phyloP scores from a whole-genome alignment of 768 basidiomycete species.

The Suillus weaverae region DNA sequence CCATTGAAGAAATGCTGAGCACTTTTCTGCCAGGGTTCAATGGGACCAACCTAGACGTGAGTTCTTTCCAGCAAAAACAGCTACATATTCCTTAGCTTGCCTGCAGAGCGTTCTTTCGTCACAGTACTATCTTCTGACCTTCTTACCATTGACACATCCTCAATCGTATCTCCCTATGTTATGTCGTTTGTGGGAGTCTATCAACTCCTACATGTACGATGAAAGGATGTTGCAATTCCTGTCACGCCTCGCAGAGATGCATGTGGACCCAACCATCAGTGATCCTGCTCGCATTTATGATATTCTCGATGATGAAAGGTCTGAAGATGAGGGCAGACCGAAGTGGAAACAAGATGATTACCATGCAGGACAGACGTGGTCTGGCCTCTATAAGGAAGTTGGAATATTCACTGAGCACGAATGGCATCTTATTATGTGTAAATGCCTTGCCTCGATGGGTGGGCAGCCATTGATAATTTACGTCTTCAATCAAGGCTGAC shows the following conservation, averaged over 20 bases:
- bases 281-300: constrained; percentile 67
- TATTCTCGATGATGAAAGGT: constrained; percentile 62
- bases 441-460: constrained; percentile 84
- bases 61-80: constrained; percentile 26
- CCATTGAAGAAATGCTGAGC: constrained; percentile 85
- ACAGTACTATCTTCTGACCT: constrained; percentile 84
- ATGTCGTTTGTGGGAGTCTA: constrained; percentile 83
- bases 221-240: constrained; percentile 88
- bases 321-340: constrained; percentile 61
- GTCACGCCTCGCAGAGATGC: constrained; percentile 73
- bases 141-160: constrained; percentile 82
- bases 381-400: constrained; percentile 49
- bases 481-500: background rate
- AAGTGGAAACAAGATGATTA: constrained; percentile 49
- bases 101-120: constrained; percentile 74
- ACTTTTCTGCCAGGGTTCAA: constrained; percentile 80
- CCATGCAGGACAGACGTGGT: constrained; percentile 47
- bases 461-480: constrained; percentile 26
- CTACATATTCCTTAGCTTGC: constrained; percentile 51
- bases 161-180: constrained; percentile 82
- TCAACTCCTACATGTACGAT: constrained; percentile 89
- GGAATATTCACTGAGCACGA: constrained; percentile 86
- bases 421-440: constrained; percentile 86
- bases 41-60: constrained; percentile 69
- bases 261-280: constrained; percentile 68